Evolutionary conservation across 495 filamentous ascomycete genomes (phyloP).

Genomic region (Aspergillus hancockii): DNA sequence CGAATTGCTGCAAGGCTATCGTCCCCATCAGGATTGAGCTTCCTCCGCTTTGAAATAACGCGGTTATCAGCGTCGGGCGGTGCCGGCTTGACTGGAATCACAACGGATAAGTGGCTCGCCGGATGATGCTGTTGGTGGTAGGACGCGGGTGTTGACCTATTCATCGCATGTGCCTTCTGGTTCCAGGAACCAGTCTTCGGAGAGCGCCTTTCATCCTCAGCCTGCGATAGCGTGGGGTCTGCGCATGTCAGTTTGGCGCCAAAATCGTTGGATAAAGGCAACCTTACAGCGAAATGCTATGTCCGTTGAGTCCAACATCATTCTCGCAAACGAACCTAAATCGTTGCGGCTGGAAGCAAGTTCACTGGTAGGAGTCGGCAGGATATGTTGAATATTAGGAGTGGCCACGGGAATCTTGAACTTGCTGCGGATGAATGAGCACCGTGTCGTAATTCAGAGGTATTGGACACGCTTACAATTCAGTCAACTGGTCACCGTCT

Average conservation of each 20-base stretch:
- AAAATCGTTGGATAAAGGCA: neutral
- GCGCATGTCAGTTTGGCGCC: conserved; percentile 16
- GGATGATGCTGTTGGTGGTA: conserved; percentile 15
- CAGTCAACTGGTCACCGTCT: conserved; percentile 64
- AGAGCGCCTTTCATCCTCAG: conserved; percentile 21
- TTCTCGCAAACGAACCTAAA: conserved; percentile 58
- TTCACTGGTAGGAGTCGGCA: conserved; percentile 22
- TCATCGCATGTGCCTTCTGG: conserved; percentile 22
- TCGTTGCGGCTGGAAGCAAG: conserved; percentile 23
- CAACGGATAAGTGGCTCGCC: conserved; percentile 38
- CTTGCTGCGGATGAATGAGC: conserved; percentile 51
- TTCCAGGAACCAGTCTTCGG: conserved; percentile 25
- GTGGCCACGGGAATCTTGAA: conserved; percentile 59
- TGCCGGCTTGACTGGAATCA: conserved; percentile 40
- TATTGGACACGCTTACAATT: conserved; percentile 60
- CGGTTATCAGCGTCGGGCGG: conserved; percentile 23
- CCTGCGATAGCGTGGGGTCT: conserved; percentile 44
- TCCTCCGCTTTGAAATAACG: conserved; percentile 32
- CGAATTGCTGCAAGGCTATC: conserved; percentile 34
- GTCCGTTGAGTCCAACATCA: conserved; percentile 58
- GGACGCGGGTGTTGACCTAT: conserved; percentile 24
- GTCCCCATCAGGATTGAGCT: conserved; percentile 30
- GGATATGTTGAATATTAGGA: conserved; percentile 22
- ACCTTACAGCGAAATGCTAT: conserved; percentile 56
- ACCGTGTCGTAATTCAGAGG: conserved; percentile 12